Conservation (phyloP, 805 yeast species). For the Grigorovia humatica region DNA sequence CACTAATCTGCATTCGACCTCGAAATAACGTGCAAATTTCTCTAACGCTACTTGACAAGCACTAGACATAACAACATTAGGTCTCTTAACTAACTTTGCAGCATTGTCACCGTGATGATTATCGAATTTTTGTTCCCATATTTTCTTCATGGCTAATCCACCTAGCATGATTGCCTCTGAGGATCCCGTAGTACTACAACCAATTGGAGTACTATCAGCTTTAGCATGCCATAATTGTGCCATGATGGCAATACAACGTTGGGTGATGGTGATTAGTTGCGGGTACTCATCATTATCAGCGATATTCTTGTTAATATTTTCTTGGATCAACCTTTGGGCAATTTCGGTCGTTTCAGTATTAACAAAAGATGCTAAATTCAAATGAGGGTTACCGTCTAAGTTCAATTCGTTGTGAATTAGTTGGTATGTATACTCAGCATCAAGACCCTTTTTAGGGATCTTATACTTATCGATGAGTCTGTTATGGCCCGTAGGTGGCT, state of each 20-base stretch:
- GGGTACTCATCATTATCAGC: conserved; percentile 95
- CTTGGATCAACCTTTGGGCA: conserved; percentile 45
- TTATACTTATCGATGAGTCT: conserved; percentile 37
- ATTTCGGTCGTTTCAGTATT: conserved; percentile 56
- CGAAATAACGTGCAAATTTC: conserved; percentile 89
- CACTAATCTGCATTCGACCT: conserved; percentile 73
- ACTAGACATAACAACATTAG: conserved; percentile 85
- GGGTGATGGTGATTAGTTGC: conserved; percentile 64
- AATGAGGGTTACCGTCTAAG: conserved; percentile 73
- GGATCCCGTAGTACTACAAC: conserved; percentile 90
- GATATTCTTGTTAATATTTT: conserved; percentile 74
- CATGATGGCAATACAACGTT: conserved; percentile 72
- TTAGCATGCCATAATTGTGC: conserved; percentile 78
- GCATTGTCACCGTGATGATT: conserved; percentile 44
- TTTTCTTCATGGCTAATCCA: conserved; percentile 84
- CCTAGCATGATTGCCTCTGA: conserved; percentile 91
- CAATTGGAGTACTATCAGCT: conserved; percentile 40
- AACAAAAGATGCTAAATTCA: conserved; percentile 84
- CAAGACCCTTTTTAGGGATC: conserved; percentile 49
- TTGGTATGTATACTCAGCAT: conserved; percentile 44
- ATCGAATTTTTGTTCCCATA: conserved; percentile 65
- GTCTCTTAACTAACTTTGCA: conserved; percentile 33
- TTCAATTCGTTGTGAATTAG: conserved; percentile 63
- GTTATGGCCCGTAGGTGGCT: not conserved
- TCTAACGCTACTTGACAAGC: conserved; percentile 92